phyloP scores from a whole-genome alignment of 345 rosid genomes.

The Acer saccharum region DNA sequence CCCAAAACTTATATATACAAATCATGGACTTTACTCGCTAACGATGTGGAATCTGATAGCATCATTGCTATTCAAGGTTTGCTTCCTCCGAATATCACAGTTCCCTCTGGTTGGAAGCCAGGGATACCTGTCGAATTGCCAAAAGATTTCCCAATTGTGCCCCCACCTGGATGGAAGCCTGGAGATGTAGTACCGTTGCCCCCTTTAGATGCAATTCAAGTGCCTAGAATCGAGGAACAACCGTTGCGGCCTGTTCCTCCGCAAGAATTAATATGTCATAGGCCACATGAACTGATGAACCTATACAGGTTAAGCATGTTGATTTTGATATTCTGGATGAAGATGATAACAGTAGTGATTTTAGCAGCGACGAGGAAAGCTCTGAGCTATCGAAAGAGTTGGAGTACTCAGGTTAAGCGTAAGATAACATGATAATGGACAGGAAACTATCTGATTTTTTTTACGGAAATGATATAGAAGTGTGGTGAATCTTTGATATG shows the following conservation, averaged over 20 bases:
- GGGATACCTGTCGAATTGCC: slow-evolving; percentile 94
- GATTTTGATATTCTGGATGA: slow-evolving; percentile 65
- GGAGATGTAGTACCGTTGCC: slow-evolving; percentile 83
- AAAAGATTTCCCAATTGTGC: slow-evolving; percentile 56
- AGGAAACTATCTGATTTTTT: not conserved
- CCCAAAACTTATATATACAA: too few relatives aligned
- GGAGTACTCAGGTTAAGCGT: not conserved
- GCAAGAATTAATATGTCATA: slow-evolving; percentile 58
- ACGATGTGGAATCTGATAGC: too few relatives aligned
- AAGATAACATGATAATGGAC: not conserved
- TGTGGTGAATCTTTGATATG: not conserved
- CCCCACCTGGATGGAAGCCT: slow-evolving; percentile 95
- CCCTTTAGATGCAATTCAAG: slow-evolving; percentile 59
- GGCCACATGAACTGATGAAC: slow-evolving; percentile 44
- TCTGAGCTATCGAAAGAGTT: not conserved
- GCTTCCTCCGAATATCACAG: slow-evolving; percentile 21
- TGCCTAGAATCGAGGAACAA: slow-evolving; percentile 49
- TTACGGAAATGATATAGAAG: not conserved
- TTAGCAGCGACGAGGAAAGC: slow-evolving; percentile 37
- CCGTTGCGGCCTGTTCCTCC: slow-evolving; percentile 50
- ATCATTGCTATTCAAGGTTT: too few relatives aligned
- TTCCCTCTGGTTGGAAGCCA: slow-evolving; percentile 93
- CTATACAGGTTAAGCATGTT: slow-evolving; percentile 82
- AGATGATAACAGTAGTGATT: slow-evolving; percentile 43
- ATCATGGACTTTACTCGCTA: too few relatives aligned